phyloP scores from a whole-genome alignment of 1,284 basidiomycete species.

The Psilocybe mexicana region DNA sequence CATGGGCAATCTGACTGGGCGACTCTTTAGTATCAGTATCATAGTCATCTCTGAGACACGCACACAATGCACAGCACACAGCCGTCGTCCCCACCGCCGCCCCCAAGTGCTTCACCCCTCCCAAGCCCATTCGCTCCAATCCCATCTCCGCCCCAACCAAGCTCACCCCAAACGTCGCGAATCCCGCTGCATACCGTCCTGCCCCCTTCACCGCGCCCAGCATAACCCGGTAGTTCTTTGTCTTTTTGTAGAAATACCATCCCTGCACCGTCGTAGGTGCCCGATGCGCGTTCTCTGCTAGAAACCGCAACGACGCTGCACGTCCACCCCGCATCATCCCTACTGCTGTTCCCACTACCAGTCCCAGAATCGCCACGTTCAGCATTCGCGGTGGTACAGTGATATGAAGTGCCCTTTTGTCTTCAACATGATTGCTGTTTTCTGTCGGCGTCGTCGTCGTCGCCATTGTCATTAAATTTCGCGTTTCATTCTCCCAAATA shows the following conservation, averaged over 20 bases:
- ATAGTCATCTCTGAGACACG: constrained; percentile 37
- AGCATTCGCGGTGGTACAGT: constrained; percentile 40
- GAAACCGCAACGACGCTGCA: constrained; percentile 53
- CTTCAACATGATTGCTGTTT: constrained; percentile 20
- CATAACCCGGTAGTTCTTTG: constrained; percentile 85
- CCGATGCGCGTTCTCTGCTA: constrained; percentile 72
- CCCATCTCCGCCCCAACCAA: constrained; percentile 75
- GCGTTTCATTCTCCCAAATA: neutral
- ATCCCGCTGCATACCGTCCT: constrained; percentile 52
- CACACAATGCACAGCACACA: constrained; percentile 63
- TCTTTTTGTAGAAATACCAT: constrained; percentile 93
- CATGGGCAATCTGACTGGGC: constrained; percentile 61
- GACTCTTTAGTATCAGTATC: neutral
- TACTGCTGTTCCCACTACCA: constrained; percentile 62
- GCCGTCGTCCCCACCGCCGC: constrained; percentile 66
- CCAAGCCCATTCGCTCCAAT: constrained; percentile 50
- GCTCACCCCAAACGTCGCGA: constrained; percentile 56
- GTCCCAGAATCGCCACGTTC: constrained; percentile 55
- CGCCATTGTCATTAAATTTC: neutral
- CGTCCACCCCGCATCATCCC: constrained; percentile 74
- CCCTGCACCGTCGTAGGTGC: constrained; percentile 79
- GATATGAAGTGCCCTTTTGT: constrained; percentile 28
- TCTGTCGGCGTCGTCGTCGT: constrained; percentile 2
- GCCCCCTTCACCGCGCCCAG: constrained; percentile 72
- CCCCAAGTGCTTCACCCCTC: constrained; percentile 54